Conservation (phyloP, 1,139 yeast species). For the Kazachstania sp. region DNA sequence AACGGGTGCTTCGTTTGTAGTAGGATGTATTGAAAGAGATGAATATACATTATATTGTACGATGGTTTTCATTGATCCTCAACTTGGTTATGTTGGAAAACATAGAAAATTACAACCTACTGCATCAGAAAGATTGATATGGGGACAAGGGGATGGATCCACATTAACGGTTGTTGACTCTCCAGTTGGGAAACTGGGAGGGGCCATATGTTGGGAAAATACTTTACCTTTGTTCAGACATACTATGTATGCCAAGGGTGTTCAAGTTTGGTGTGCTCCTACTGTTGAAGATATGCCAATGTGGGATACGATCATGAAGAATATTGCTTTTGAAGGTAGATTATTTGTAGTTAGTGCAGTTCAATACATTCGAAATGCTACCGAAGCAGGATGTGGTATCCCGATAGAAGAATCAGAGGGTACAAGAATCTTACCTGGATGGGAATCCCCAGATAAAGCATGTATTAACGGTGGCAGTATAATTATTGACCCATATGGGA, state of each 20-base stretch:
- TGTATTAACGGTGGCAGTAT: slow-evolving; percentile 1
- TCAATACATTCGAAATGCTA: not conserved
- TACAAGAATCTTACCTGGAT: not conserved
- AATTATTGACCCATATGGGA: not conserved
- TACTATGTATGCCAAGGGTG: slow-evolving; percentile 1
- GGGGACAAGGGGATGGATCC: slow-evolving; percentile 3
- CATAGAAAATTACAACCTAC: slow-evolving; percentile 2
- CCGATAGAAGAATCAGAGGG: not conserved
- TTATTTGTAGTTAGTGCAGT: slow-evolving; percentile 2
- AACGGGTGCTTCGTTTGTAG: not conserved
- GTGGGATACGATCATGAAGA: not conserved
- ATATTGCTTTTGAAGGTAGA: slow-evolving; percentile 1
- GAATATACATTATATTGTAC: slow-evolving; percentile 1
- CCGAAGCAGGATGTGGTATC: not conserved
- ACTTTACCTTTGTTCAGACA: slow-evolving; percentile 1
- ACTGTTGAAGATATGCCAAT: slow-evolving; percentile 1
- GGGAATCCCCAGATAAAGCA: not conserved
- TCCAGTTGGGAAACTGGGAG: not conserved
- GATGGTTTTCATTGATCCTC: not conserved
- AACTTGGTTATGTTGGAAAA: slow-evolving; percentile 1
- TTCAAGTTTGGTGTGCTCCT: slow-evolving; percentile 2
- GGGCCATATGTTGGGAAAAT: slow-evolving; percentile 3
- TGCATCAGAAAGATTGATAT: slow-evolving; percentile 1
- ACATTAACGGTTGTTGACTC: slow-evolving; percentile 1
- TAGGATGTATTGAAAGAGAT: not conserved